A percentile compares a stretch with the other conserved stretches of the same genome.
Conservation (phyloP, 139 green algal genomes). For the Chlamydomonas schloesseri region DNA sequence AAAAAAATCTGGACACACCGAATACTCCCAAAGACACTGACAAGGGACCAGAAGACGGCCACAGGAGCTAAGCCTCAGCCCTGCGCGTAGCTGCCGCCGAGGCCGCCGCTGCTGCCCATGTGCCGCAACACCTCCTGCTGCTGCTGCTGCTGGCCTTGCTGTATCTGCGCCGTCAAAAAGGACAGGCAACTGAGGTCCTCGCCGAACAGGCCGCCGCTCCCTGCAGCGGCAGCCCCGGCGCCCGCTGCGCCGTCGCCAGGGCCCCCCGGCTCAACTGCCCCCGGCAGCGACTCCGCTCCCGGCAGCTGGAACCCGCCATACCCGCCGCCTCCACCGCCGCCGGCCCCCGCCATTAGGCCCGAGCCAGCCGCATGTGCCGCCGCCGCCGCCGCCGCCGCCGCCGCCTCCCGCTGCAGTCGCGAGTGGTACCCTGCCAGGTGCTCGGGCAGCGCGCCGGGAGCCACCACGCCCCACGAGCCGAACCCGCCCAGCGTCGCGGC, state of each 20-base stretch:
- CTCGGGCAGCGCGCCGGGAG: neutral
- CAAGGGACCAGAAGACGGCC: too few species aligned
- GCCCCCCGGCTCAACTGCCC: too few species aligned
- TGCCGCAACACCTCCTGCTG: neutral
- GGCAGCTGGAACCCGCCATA: neutral
- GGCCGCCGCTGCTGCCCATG: too few species aligned
- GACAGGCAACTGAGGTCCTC: slow-evolving; percentile 39
- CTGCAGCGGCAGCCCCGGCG: neutral
- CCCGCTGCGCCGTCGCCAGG: neutral
- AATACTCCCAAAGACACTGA: too few species aligned
- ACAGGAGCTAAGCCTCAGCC: too few species aligned
- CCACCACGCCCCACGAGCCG: slow-evolving; percentile 12
- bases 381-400: neutral
- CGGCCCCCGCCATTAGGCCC: neutral
- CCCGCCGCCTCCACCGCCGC: neutral
- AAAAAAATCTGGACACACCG: too few species aligned
- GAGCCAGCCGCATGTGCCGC: neutral
- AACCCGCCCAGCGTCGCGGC: neutral
- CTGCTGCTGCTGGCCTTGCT: neutral
- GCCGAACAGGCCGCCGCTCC: neutral
- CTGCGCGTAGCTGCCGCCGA: too few species aligned
- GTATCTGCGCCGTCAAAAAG: slow-evolving; percentile 4
- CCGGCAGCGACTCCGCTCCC: too few species aligned
- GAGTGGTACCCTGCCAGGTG: neutral
- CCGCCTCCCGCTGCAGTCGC: neutral